Base-by-base conservation (phyloP, 2,329 filamentous ascomycete genomes). In the Zopfia rhizophila region DNA sequence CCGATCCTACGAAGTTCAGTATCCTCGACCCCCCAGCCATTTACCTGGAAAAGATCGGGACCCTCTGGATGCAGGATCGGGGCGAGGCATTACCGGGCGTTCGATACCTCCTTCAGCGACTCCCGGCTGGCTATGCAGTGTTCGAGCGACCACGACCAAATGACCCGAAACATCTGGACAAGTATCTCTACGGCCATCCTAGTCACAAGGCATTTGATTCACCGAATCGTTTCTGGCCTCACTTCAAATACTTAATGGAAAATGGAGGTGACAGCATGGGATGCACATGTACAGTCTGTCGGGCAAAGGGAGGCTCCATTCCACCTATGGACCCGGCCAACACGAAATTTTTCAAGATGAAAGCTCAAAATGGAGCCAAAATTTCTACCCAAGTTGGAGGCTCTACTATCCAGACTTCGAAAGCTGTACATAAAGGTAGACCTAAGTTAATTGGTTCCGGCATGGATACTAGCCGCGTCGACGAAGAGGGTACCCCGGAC, bases 161-260 rank as follows among this genome's bases (percentile, higher is more conserved):
- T 3, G 66, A 73, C 0, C 28, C 72, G 44, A 35, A 45, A 28
- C 63, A 81, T 61, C 57, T 76, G 7, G 83, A 85, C 60, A 75
- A 77, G 37, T 84, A 80, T 43, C 66, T 86, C 0, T 85, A 75
- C 43, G 84, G 84, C 0, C 82, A 86, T 60, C 82, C 81, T 0
- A 65, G 67, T 6, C 75, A 76, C 6, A 69, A 70, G 35, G 69
- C 65, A 12, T 86, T 81, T 44, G 76, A 82, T 32, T 86, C 83
- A 0, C 74, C 78, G 0, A 74, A 75, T 14, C 68, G 77, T 3
- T 84, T 84, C 53, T 82, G 76, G 36, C 77, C 78, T 0, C 84
- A 87, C 48, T 85, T 86, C 60, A 68, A 75, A 38, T 75, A 78
- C 60, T 60, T 86, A 17, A 83, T 85, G 77, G 73, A 76, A 11